Evolutionary conservation across 495 filamentous ascomycete species (phyloP), one percentile per base, ranked within the genome.

Genomic region (Baudoinia panamericana): DNA sequence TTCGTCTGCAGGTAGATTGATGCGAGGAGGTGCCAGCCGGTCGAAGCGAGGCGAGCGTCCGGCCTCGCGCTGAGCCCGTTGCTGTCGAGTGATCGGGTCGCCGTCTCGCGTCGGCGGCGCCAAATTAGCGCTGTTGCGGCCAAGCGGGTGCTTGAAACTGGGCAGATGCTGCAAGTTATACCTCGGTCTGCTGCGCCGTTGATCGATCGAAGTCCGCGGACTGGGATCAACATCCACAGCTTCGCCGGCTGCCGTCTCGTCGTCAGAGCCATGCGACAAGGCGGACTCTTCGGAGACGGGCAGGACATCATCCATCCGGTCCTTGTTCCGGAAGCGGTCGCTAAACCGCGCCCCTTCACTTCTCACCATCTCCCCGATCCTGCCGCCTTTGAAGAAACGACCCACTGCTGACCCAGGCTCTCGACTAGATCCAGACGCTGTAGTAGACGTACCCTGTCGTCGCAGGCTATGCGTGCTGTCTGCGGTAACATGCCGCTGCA

Each of bases 1-100:
- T 8, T 55, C 53, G 36, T 31, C 69, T 53, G 46, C 56, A 55
- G 50, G 70, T 25, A 82, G 55, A 41, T 82, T 72, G 43, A 81
- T 75, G 31, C 64, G 63, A 4, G 78, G 77, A 10, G 75, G 73
- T 41, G 75, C 71, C 33, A 80, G 65, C 5, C 64, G 57, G 20
- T 76, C 67, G 39, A 61, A 59, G 3, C 56, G 48, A 9, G 43
- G 17, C 7, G 54, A 50, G 19, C 53, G 48, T 25, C 49, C 54
- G 34, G 33, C 36, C 34, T 52, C 58, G 31, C 46, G 54, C 30
- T 53, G 53, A 6, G 42, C 57, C 9, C 43, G 35, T 36, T 64
- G 56, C 44, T 68, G 65, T 4, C 55, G 55, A 12, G 50, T 41
- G 24, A 67, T 64, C 30, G 47, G 64, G 45, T 65, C 54, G 18